Base-by-base conservation (phyloP, 495 filamentous ascomycete species). In the Annulohypoxylon nitens region DNA sequence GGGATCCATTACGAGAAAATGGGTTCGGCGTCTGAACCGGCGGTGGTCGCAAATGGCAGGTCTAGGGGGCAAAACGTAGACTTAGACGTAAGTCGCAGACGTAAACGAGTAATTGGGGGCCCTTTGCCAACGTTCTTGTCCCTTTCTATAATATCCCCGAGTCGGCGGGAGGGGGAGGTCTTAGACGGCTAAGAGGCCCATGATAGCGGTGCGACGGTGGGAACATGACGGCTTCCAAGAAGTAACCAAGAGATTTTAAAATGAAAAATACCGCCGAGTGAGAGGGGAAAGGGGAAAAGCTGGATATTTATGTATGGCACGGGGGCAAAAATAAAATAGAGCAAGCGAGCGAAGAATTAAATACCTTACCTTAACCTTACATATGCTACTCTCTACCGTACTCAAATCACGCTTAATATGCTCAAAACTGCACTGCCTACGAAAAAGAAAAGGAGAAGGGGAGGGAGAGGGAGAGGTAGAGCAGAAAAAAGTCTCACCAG, bases 21-120 rank as follows among this genome's bases (percentile, higher is more conserved):
- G 34, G 41, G 34, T 50, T 67, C 72, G 63, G 67, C 43, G 48
- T 30, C 50, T 54, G 50, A 39, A 64, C 50, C 60, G 67, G 60
- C 60, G 67, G 60, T 68, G 26, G 63, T 67, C 68, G 61, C 53
- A 68, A 61, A 64, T 20, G 63, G 72, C 58, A 64, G 58, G 67
- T 65, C 67, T 26, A 34, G 34, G 20, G 30, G 30, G 30, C 30
- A 30, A 30, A 6, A 30, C 30, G 30, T 30, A 30, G 30, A 30
- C 30, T 30, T 6, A 30, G 30, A 30, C 30, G 30, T 6, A 30
- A 30, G 30, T 30, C 30, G 30, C 30, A 39, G 30, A 30, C 37
- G 6, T 14, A 61, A 20, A 12, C 8, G 16, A 25, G 10, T 4
- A 11, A 30, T 43, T 64, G 61, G 61, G 47, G 47, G 61, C 16